Percentiles rank a stretch among this genome's conserved stretches.
These are phyloP conservation scores for Platanthera guangdongensis DNA, from an alignment of 106 monocot genomes.

Conservation along the genomic window DNA sequence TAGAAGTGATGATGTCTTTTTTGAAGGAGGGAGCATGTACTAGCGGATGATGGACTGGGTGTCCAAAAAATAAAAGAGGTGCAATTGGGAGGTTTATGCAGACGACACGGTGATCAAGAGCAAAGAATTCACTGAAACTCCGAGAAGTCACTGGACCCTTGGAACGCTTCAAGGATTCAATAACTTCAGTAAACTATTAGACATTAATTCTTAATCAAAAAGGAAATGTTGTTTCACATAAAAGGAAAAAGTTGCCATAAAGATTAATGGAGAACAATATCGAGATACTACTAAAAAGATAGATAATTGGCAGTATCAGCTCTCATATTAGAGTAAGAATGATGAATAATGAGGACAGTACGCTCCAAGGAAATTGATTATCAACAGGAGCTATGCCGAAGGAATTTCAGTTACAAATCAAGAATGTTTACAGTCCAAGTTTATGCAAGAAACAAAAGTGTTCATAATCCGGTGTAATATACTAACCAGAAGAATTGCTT, in stretches of 20 bases:
- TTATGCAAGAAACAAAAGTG: not conserved
- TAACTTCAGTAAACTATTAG: not conserved
- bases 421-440: not conserved
- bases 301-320: not conserved
- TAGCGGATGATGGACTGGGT: too few species aligned
- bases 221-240: not conserved
- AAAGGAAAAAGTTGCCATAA: not conserved
- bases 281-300: not conserved
- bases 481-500: conserved; percentile 49
- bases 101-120: too few species aligned
- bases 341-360: not conserved
- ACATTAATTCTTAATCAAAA: not conserved
- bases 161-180: not conserved
- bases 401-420: not conserved
- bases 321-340: not conserved
- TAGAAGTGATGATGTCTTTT: too few species aligned
- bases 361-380: not conserved
- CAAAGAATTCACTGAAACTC: too few species aligned
- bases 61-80: too few species aligned
- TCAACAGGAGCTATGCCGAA: not conserved
- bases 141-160: not conserved
- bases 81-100: too few species aligned
- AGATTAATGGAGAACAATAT: not conserved
- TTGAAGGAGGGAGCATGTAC: too few species aligned
- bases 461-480: not conserved